These are phyloP conservation scores for Aspergillus haitiensis DNA, from an alignment of 495 filamentous ascomycete species.

Conservation along the genomic window DNA sequence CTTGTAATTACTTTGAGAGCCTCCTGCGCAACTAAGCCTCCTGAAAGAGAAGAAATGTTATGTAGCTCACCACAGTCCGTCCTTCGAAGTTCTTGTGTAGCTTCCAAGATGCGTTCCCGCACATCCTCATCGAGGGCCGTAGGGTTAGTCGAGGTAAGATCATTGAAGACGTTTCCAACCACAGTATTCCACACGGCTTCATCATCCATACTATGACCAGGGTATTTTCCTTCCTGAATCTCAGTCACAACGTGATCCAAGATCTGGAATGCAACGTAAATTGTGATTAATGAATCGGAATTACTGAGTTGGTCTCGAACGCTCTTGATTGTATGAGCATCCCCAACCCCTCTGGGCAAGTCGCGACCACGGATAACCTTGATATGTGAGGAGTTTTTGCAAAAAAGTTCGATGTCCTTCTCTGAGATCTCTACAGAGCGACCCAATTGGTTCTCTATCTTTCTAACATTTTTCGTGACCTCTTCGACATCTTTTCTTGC, in stretches of 20 bases:
- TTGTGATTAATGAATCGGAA: slow-evolving; percentile 65
- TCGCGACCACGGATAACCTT: slow-evolving; percentile 73
- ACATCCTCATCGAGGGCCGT: slow-evolving; percentile 40
- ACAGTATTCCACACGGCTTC: slow-evolving; percentile 41
- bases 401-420: slow-evolving; percentile 87
- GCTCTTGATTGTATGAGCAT: slow-evolving; percentile 33
- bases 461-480: slow-evolving; percentile 68
- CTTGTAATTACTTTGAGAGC: slow-evolving; percentile 93
- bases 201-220: slow-evolving; percentile 33
- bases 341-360: slow-evolving; percentile 47
- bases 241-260: slow-evolving; percentile 54
- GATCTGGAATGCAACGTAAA: slow-evolving; percentile 74
- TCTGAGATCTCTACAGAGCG: slow-evolving; percentile 55
- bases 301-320: slow-evolving; percentile 38
- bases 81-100: slow-evolving; percentile 66
- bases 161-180: slow-evolving; percentile 42
- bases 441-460: slow-evolving; percentile 55
- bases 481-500: slow-evolving; percentile 77
- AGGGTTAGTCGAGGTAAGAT: slow-evolving; percentile 51
- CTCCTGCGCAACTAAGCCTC: slow-evolving; percentile 93
- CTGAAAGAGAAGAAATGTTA: slow-evolving; percentile 87
- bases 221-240: slow-evolving; percentile 33
- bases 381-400: slow-evolving; percentile 92
- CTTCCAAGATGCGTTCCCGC: slow-evolving; percentile 48
- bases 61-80: slow-evolving; percentile 87